Conservation (phyloP, 495 filamentous ascomycete genomes). For the Aspergillus bertholletiae region DNA sequence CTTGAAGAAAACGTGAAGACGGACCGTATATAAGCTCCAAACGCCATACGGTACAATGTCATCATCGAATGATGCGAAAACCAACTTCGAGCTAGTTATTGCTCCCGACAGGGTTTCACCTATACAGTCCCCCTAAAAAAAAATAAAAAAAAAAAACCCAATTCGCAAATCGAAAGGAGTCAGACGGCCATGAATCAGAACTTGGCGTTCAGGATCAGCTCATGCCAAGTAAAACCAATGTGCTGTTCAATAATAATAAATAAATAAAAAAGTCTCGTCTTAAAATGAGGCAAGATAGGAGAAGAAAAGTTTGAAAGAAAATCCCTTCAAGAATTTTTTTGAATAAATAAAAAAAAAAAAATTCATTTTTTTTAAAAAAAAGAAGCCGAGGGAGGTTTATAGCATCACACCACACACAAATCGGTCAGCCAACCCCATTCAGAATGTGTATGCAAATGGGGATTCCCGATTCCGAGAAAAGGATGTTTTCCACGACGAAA, state of each 20-base stretch:
- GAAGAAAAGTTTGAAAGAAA: too few relatives aligned
- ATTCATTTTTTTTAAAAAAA: not conserved
- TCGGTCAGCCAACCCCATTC: not conserved
- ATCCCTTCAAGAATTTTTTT: too few relatives aligned
- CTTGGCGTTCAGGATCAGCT: constrained; percentile 1
- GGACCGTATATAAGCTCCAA: not conserved
- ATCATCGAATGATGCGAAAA: not conserved
- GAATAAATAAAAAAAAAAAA: too few relatives aligned
- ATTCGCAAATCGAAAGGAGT: not conserved
- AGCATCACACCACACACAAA: constrained; percentile 8
- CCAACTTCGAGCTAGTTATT: too few relatives aligned
- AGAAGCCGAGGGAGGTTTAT: not conserved
- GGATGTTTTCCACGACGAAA: not conserved
- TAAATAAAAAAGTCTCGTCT: too few relatives aligned
- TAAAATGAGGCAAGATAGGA: too few relatives aligned
- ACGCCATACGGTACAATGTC: not conserved
- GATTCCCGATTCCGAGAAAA: constrained; percentile 1
- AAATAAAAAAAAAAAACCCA: too few relatives aligned
- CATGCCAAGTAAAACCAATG: constrained; percentile 5
- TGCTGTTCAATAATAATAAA: too few relatives aligned
- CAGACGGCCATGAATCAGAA: not conserved
- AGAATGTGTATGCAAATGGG: too few relatives aligned
- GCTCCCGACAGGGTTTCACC: not conserved
- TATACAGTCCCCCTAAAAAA: too few relatives aligned
- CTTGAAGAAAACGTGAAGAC: too few relatives aligned